These are phyloP conservation scores for Cantharellus cinnabarinus DNA, from an alignment of 768 basidiomycete species.

Conservation along the genomic window DNA sequence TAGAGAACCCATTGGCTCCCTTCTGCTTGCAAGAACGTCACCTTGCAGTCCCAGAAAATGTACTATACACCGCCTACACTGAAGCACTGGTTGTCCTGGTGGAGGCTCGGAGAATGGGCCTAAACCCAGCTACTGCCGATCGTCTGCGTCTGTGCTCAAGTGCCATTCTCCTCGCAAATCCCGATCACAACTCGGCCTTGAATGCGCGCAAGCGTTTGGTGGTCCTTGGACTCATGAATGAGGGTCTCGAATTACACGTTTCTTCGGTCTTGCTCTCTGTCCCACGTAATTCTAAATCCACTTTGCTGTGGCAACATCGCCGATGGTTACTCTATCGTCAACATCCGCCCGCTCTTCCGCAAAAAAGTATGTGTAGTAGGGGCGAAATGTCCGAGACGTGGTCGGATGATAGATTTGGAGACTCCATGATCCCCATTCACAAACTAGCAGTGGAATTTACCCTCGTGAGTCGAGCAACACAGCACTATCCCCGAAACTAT, in stretches of 20 bases:
- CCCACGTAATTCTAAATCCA: constrained; percentile 1
- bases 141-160: background rate
- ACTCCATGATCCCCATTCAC: background rate
- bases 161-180: constrained; percentile 1
- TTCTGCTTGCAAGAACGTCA: background rate
- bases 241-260: background rate
- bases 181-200: constrained; percentile 4
- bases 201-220: constrained; percentile 1
- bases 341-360: background rate
- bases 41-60: background rate
- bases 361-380: too few relatives aligned
- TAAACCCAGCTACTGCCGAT: too few relatives aligned
- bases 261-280: background rate
- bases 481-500: constrained; percentile 2
- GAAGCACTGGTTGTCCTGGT: too few relatives aligned
- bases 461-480: background rate
- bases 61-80: background rate
- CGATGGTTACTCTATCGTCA: background rate
- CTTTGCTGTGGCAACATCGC: constrained; percentile 5
- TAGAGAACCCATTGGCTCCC: background rate
- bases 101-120: too few relatives aligned
- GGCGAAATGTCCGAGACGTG: background rate
- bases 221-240: background rate
- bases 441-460: background rate
- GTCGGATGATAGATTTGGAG: background rate